Conservation (phyloP, 768 basidiomycete genomes). For the Boletus huronensis region DNA sequence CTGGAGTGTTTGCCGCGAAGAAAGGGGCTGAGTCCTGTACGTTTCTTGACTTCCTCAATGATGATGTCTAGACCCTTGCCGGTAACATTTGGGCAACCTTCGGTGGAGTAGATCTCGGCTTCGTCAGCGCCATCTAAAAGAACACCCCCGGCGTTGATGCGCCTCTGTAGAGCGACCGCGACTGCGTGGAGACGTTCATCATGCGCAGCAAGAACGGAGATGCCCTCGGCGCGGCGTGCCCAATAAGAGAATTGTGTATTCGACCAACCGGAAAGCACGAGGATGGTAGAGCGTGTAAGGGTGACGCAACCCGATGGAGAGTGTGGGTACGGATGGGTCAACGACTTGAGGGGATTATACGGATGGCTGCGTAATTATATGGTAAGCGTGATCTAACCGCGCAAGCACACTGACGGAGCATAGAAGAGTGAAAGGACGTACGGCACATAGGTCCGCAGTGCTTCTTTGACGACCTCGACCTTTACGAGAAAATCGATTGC, state of each 20-base stretch:
- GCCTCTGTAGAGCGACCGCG: constrained; percentile 39
- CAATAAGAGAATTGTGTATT: constrained; percentile 54
- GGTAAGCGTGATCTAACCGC: constrained; percentile 21
- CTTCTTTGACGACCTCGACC: constrained; percentile 50
- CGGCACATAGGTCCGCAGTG: constrained; percentile 47
- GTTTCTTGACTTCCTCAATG: constrained; percentile 48
- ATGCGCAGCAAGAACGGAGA: constrained; percentile 42
- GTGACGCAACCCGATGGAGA: constrained; percentile 43
- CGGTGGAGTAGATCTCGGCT: constrained; percentile 20
- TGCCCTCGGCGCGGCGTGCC: constrained; percentile 49
- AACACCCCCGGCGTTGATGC: constrained; percentile 35
- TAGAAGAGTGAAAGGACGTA: constrained; percentile 28
- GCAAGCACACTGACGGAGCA: constrained; percentile 3
- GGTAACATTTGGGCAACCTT: constrained; percentile 40
- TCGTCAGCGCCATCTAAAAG: constrained; percentile 28
- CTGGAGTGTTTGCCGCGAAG: constrained; percentile 50
- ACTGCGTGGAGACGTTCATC: constrained; percentile 41
- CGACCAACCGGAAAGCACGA: constrained; percentile 49
- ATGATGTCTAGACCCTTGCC: constrained; percentile 50
- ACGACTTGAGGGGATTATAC: constrained; percentile 49
- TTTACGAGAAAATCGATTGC: constrained; percentile 52
- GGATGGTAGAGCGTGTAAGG: constrained; percentile 46
- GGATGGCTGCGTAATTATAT: constrained; percentile 40
- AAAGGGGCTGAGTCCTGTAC: constrained; percentile 45
- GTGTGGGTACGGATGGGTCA: constrained; percentile 37